Evolutionary conservation across 2,329 filamentous ascomycete species (phyloP).

Genomic region (Colletotrichum ledebouriae): DNA sequence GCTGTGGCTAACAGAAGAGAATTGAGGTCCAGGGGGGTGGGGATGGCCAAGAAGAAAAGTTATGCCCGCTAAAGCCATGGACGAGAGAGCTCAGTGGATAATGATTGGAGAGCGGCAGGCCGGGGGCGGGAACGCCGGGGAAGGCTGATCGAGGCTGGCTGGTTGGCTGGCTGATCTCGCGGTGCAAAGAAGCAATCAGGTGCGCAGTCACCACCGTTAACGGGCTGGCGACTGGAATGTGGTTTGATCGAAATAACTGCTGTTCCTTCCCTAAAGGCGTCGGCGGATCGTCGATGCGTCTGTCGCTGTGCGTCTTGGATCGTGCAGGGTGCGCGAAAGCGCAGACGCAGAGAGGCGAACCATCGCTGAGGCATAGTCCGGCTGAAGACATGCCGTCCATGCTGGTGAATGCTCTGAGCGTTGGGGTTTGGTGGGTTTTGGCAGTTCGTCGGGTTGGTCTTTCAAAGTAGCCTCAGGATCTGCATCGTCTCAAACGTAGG

Average conservation of each 20-base stretch:
- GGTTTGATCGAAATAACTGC: constrained; percentile 25
- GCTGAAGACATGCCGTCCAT: constrained; percentile 33
- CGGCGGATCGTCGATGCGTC: constrained; percentile 35
- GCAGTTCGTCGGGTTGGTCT: constrained; percentile 4
- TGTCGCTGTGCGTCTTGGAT: constrained; percentile 28
- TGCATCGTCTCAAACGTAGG: constrained; percentile 26
- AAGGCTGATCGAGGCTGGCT: constrained; percentile 29
- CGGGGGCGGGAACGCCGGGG: constrained; percentile 25
- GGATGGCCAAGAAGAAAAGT: not conserved
- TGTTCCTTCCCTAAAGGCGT: constrained; percentile 20
- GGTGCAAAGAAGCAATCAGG: not conserved
- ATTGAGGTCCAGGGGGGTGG: not conserved
- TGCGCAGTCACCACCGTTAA: not conserved
- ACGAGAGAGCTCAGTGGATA: constrained; percentile 10
- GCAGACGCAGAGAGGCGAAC: constrained; percentile 4
- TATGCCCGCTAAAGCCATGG: constrained; percentile 25
- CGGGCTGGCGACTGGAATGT: constrained; percentile 3
- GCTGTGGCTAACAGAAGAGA: constrained; percentile 13
- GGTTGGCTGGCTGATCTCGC: constrained; percentile 10
- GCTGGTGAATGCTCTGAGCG: constrained; percentile 20
- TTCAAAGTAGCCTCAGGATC: not conserved
- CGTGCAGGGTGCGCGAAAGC: constrained; percentile 13
- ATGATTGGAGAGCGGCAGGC: constrained; percentile 21
- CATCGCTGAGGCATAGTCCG: constrained; percentile 30
- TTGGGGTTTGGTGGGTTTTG: constrained; percentile 14